phyloP scores from a whole-genome alignment of 768 basidiomycete species.

The Candolleomyces eurysporus region DNA sequence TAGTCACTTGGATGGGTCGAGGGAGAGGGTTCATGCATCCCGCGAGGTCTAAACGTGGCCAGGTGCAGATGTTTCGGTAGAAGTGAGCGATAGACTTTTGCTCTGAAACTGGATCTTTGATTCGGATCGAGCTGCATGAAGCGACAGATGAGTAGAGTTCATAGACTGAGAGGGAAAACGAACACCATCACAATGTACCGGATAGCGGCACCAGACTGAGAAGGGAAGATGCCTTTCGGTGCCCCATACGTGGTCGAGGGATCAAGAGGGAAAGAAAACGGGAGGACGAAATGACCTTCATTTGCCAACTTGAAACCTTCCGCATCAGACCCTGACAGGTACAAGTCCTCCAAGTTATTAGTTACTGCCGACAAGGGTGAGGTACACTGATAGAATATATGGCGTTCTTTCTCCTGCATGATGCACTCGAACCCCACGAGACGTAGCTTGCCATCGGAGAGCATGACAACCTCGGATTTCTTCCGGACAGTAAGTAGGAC shows the following conservation, averaged over 20 bases:
- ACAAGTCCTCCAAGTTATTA: slow-evolving; percentile 42
- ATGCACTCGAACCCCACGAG: slow-evolving; percentile 84
- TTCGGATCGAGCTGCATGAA: slow-evolving; percentile 60
- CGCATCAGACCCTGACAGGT: slow-evolving; percentile 43
- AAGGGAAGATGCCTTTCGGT: slow-evolving; percentile 56
- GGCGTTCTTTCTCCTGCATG: slow-evolving; percentile 49
- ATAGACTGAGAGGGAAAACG: slow-evolving; percentile 25
- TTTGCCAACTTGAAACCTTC: slow-evolving; percentile 63
- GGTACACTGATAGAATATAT: slow-evolving; percentile 82
- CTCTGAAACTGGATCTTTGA: slow-evolving; percentile 58
- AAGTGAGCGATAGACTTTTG: slow-evolving; percentile 84
- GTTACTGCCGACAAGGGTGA: slow-evolving; percentile 49
- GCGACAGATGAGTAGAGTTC: slow-evolving; percentile 2
- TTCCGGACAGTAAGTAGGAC: slow-evolving; percentile 65
- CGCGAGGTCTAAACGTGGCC: slow-evolving; percentile 69
- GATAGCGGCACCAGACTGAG: slow-evolving; percentile 60
- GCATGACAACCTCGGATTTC: slow-evolving; percentile 48
- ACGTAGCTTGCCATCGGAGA: slow-evolving; percentile 76
- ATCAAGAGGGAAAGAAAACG: slow-evolving; percentile 72
- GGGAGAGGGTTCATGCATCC: slow-evolving; percentile 58
- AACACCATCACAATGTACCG: slow-evolving; percentile 82
- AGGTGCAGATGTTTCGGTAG: slow-evolving; percentile 78
- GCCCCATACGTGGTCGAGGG: slow-evolving; percentile 41
- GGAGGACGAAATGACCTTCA: slow-evolving; percentile 67
- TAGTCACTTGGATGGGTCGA: slow-evolving; percentile 56